Evolutionary conservation across 352 stramenopile species (phyloP).

Genomic region (Phytophthora pinifolia): DNA sequence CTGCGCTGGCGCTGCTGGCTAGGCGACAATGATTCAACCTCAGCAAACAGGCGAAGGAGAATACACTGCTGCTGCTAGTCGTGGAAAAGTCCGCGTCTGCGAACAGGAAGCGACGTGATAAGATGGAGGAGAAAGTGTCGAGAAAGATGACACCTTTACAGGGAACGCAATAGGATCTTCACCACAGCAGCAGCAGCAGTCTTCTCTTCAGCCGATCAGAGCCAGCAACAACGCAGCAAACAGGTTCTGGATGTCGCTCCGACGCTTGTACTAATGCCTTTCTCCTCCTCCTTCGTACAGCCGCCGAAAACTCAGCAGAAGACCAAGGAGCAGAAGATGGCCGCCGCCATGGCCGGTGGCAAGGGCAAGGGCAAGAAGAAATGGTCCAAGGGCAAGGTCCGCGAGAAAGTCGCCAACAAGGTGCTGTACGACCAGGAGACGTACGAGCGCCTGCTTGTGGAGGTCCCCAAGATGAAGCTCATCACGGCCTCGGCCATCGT

Average conservation of each 20-base stretch:
- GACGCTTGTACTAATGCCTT: conserved; percentile 17
- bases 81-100: neutral
- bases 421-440: conserved; percentile 99
- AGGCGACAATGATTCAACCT: neutral
- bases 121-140: too few species aligned
- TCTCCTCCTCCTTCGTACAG: conserved; percentile 34
- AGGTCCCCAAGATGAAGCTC: conserved; percentile 99
- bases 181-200: neutral
- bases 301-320: conserved; percentile 99
- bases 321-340: conserved; percentile 99
- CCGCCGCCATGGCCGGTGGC: conserved; percentile 98
- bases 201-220: neutral
- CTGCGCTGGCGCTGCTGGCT: neutral
- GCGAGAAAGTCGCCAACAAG: conserved; percentile 99
- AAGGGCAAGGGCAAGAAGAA: conserved; percentile 99
- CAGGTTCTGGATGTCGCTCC: conserved; percentile 5
- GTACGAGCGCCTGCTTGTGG: conserved; percentile 96
- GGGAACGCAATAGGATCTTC: too few species aligned
- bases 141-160: too few species aligned
- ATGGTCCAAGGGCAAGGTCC: conserved; percentile 99
- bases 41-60: conserved; percentile 6
- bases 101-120: too few species aligned
- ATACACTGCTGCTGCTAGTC: conserved; percentile 17
- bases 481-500: conserved; percentile 99
- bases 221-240: neutral